Percentiles rank a stretch among this genome's conserved stretches.
Conservation (phyloP, 2,329 filamentous ascomycete species). For the Didymella pomorum region DNA sequence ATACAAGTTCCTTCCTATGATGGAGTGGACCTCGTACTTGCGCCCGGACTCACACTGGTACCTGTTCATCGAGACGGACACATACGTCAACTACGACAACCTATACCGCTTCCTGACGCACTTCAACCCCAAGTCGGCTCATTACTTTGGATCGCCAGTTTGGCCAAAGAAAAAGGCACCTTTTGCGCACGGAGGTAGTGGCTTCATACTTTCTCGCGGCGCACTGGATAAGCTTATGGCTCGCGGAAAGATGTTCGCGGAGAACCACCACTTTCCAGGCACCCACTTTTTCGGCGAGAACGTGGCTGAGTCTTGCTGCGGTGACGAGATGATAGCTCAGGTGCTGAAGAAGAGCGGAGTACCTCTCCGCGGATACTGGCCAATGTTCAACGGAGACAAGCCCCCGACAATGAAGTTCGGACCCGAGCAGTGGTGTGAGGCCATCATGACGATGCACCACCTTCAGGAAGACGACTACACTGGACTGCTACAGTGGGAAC, state of each 20-base stretch:
- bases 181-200: constrained; percentile 56
- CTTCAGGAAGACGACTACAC: constrained; percentile 42
- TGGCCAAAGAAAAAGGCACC: constrained; percentile 45
- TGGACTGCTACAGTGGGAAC: constrained; percentile 39
- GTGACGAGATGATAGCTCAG: constrained; percentile 50
- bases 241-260: constrained; percentile 48
- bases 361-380: constrained; percentile 51
- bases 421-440: constrained; percentile 54
- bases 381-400: constrained; percentile 57
- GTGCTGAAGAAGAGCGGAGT: constrained; percentile 50
- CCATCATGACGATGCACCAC: constrained; percentile 52
- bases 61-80: constrained; percentile 50
- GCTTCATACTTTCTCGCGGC: constrained; percentile 55
- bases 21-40: constrained; percentile 57
- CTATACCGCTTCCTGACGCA: constrained; percentile 51
- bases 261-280: constrained; percentile 43
- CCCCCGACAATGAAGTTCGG: constrained; percentile 50
- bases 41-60: constrained; percentile 47
- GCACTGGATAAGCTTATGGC: constrained; percentile 57
- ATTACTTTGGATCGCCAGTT: constrained; percentile 54
- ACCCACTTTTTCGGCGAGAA: constrained; percentile 50
- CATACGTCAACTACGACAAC: constrained; percentile 51
- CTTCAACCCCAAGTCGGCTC: constrained; percentile 47
- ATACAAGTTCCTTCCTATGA: constrained; percentile 66
- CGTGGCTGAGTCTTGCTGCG: constrained; percentile 48